Evolutionary conservation across 208 protist genomes (phyloP), one percentile per base, ranked within the genome.

Genomic region (Naegleria fowleri): DNA sequence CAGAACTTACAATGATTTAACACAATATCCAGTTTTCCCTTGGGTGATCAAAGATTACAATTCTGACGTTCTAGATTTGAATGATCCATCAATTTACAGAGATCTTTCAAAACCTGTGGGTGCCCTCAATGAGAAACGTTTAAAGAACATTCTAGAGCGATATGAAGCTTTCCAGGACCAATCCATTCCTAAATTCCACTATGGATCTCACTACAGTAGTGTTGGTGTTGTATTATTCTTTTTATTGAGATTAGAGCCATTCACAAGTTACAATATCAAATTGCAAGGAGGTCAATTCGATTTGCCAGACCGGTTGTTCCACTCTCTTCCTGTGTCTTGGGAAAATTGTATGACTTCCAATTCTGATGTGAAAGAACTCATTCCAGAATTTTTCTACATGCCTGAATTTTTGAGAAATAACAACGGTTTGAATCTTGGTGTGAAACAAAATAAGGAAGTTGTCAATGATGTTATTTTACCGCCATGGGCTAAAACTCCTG

Each of bases 131-230:
- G 93, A 95, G 41, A 67, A 92, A 25, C 94, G 97, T 15, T 95
- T 96, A 22, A 86, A 94, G 76, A 91, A 93, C 29, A 96, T 99
- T 52, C 41, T 91, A 22, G 93, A 96, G 85, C 86, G 97, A 33
- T 99, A 97, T 92, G 79, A 95, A 13, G 90, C 92, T 19, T 95
- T 94, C 52, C 90, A 92, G 7, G 90, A 94, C 79, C 59, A 85
- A n/a, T 41, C 59, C 36, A 91, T 93, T 67, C 55, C 92, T 11
- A 90, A 91, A 16, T 99, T 98, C 92, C 97, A 99, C 92, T 99
- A 99, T 93, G 98, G 98, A 79, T 98, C 98, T n/a, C 98, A 99
- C 95, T 99, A 99, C 93, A 98, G 96, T 5, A 98, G 95, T 4
- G 97, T 97, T 55, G 97, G 95, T 36, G 95, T 96, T 5, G 98